phyloP scores from a whole-genome alignment of 805 yeast species.

The Pichia manshurica region DNA sequence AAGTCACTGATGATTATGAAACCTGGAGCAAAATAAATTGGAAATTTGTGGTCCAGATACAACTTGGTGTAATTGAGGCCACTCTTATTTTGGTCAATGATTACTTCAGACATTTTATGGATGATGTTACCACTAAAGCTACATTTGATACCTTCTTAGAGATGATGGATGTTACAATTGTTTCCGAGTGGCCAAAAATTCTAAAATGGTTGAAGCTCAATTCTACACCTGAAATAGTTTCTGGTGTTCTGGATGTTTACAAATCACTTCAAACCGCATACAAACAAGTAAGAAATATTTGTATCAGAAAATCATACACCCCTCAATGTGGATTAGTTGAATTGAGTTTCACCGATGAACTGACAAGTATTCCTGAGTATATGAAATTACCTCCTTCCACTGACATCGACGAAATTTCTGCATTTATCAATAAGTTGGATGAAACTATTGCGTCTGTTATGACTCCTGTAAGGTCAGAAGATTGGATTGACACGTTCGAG shows the following conservation, averaged over 20 bases:
- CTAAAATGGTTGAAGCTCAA: conserved; percentile 22
- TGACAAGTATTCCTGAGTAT: conserved; percentile 35
- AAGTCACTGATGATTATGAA: conserved; percentile 32
- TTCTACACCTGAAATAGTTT: conserved; percentile 12
- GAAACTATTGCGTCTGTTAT: conserved; percentile 52
- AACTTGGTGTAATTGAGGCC: conserved; percentile 75
- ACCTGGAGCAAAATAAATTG: conserved; percentile 48
- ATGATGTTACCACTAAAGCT: conserved; percentile 54
- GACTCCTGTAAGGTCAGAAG: conserved; percentile 51
- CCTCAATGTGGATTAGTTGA: conserved; percentile 43
- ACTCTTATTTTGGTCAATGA: conserved; percentile 63
- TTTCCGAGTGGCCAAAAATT: conserved; percentile 43
- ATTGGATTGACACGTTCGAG: conserved; percentile 77
- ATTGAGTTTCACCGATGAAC: conserved; percentile 38
- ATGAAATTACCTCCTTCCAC: conserved; percentile 25
- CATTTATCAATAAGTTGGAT: conserved; percentile 61
- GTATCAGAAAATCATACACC: conserved; percentile 64
- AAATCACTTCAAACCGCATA: conserved; percentile 39
- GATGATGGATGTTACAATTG: conserved; percentile 60
- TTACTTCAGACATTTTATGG: conserved; percentile 70
- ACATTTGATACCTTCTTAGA: conserved; percentile 60
- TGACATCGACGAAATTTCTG: conserved; percentile 47
- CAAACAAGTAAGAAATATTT: conserved; percentile 60
- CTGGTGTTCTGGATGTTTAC: conserved; percentile 21
- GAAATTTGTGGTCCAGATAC: conserved; percentile 67